These are phyloP conservation scores for Micractinium sp. DNA, from an alignment of 139 green algal species.

Conservation along the genomic window DNA sequence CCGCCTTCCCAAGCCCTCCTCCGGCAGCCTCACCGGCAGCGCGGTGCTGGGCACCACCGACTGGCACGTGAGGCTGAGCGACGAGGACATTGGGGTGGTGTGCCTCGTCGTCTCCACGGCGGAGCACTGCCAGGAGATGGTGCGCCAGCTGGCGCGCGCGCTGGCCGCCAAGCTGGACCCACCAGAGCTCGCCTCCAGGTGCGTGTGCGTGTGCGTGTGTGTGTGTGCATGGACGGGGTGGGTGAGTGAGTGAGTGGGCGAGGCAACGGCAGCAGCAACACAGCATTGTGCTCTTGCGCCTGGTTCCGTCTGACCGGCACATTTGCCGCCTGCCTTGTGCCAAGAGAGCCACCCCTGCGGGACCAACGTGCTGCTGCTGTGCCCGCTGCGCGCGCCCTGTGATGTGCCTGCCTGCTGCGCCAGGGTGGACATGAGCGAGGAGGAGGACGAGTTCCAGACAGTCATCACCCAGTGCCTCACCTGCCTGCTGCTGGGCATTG, in stretches of 20 bases:
- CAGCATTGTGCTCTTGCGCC: too few species aligned
- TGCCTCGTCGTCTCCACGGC: constrained; percentile 91
- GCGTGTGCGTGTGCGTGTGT: neutral
- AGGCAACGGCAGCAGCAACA: too few species aligned
- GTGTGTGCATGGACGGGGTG: too few species aligned
- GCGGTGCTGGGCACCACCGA: constrained; percentile 57
- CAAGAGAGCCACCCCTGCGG: neutral
- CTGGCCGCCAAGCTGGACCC: constrained; percentile 70
- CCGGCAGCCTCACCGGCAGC: constrained; percentile 47
- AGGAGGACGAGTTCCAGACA: constrained; percentile 84
- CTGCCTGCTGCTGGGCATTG: constrained; percentile 88
- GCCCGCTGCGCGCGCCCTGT: neutral
- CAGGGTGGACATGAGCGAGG: constrained; percentile 77
- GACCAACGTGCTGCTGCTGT: neutral
- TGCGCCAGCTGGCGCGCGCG: constrained; percentile 61
- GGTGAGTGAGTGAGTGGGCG: too few species aligned
- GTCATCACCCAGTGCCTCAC: constrained; percentile 79
- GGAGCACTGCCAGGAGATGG: constrained; percentile 91
- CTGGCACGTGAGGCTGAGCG: constrained; percentile 73
- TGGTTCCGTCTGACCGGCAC: too few species aligned
- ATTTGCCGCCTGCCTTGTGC: too few species aligned
- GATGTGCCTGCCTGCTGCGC: neutral
- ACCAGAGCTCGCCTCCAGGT: constrained; percentile 40
- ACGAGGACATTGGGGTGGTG: constrained; percentile 52
- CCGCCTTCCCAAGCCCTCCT: constrained; percentile 79